phyloP scores from a whole-genome alignment of 768 basidiomycete genomes.

The Boletus patriciae region DNA sequence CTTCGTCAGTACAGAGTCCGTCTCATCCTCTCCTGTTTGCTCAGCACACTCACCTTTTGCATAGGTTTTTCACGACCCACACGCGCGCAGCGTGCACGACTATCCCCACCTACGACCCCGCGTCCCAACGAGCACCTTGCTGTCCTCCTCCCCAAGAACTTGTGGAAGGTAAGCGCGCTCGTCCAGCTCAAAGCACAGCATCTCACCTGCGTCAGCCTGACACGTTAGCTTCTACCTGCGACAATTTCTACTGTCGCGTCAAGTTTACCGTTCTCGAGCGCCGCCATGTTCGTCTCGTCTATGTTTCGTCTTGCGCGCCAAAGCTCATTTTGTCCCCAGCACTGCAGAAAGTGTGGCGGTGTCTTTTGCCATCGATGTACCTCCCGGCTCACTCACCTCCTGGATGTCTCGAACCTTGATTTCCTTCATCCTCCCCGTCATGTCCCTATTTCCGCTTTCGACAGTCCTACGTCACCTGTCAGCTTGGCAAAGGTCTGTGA shows the following conservation, averaged over 20 bases:
- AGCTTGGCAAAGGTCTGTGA: conserved; percentile 66
- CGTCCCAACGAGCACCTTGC: conserved; percentile 71
- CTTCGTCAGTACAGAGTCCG: conserved; percentile 14
- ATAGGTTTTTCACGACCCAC: conserved; percentile 26
- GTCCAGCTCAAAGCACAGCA: not conserved
- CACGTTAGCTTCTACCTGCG: conserved; percentile 58
- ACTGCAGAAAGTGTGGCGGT: conserved; percentile 84
- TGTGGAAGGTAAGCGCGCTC: conserved; percentile 65
- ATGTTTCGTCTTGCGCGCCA: not conserved
- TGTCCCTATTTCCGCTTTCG: conserved; percentile 56
- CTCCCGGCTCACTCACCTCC: conserved; percentile 56
- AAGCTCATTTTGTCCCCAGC: conserved; percentile 43
- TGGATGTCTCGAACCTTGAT: conserved; percentile 69
- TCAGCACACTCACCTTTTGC: not conserved
- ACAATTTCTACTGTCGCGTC: conserved; percentile 69
- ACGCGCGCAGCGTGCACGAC: conserved; percentile 18
- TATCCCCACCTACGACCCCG: conserved; percentile 18
- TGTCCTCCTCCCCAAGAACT: conserved; percentile 61
- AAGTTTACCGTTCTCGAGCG: conserved; percentile 70
- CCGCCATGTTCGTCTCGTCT: conserved; percentile 57
- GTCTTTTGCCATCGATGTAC: conserved; percentile 70
- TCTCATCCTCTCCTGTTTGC: not conserved
- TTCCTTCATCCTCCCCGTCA: conserved; percentile 74
- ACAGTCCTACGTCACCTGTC: conserved; percentile 61
- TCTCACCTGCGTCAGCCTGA: conserved; percentile 51